Conservation (phyloP, 2,329 filamentous ascomycete genomes). For the Claviceps sp. region DNA sequence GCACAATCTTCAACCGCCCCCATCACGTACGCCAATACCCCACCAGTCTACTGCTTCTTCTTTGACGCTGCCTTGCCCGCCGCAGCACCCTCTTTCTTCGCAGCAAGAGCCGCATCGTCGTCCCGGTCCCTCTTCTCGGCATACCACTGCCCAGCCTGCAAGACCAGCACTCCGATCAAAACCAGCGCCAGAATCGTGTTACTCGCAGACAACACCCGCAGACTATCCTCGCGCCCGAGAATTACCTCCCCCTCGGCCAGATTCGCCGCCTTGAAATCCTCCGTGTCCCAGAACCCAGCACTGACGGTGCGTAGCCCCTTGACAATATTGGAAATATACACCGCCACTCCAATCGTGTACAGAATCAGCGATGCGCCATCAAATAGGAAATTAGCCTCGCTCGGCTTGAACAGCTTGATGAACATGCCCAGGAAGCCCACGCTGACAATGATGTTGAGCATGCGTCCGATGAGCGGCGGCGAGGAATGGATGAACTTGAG, state of each 20-base stretch:
- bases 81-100: constrained; percentile 14
- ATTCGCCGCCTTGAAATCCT: constrained; percentile 26
- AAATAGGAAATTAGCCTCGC: constrained; percentile 91
- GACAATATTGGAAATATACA: constrained; percentile 93
- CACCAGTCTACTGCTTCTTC: constrained; percentile 21
- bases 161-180: constrained; percentile 75
- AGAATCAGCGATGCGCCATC: constrained; percentile 70
- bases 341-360: constrained; percentile 76
- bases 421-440: constrained; percentile 82
- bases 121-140: constrained; percentile 85
- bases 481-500: constrained; percentile 83
- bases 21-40: too few species aligned
- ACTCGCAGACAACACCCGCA: constrained; percentile 83
- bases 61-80: constrained; percentile 17
- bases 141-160: constrained; percentile 98
- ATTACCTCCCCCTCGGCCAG: constrained; percentile 47
- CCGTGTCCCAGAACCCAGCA: constrained; percentile 47
- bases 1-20: too few species aligned
- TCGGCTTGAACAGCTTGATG: constrained; percentile 86
- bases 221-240: constrained; percentile 72
- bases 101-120: constrained; percentile 55
- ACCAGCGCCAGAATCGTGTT: constrained; percentile 94
- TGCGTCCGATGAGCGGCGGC: constrained; percentile 80
- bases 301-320: constrained; percentile 82
- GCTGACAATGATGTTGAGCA: constrained; percentile 85